These are phyloP conservation scores for Ceratonia siliqua DNA, from an alignment of 306 rosid genomes.

Conservation along the genomic window DNA sequence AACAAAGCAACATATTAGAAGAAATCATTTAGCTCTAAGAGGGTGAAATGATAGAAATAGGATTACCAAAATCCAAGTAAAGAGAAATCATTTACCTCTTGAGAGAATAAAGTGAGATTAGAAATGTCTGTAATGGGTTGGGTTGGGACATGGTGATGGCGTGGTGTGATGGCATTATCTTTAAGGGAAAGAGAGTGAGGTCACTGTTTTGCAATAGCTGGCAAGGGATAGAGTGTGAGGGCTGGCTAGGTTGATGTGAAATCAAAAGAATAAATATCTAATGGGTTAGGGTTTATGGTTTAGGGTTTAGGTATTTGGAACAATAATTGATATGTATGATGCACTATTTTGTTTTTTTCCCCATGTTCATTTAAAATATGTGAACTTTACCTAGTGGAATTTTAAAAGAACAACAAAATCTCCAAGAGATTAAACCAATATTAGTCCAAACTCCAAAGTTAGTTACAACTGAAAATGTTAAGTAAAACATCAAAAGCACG, in stretches of 20 bases:
- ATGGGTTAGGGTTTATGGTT: no score
- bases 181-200: no score
- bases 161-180: not conserved
- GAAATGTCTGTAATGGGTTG: not conserved
- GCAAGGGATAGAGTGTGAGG: not conserved
- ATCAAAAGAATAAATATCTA: not conserved
- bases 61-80: not conserved
- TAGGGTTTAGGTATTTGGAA: no score
- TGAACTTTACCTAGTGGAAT: no score
- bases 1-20: not conserved
- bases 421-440: no score
- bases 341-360: no score
- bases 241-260: not conserved
- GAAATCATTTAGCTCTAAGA: not conserved
- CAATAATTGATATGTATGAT: no score
- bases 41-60: not conserved
- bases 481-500: no score
- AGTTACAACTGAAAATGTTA: no score
- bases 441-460: no score
- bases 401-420: no score
- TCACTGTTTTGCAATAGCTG: not conserved
- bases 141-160: constrained; percentile 1
- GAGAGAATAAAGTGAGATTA: not conserved
- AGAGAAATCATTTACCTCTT: not conserved
- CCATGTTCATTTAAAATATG: no score